A percentile compares a stretch with the other conserved stretches of the same genome.
phyloP scores from a whole-genome alignment of 306 rosid species.

The Dryas drummondii region DNA sequence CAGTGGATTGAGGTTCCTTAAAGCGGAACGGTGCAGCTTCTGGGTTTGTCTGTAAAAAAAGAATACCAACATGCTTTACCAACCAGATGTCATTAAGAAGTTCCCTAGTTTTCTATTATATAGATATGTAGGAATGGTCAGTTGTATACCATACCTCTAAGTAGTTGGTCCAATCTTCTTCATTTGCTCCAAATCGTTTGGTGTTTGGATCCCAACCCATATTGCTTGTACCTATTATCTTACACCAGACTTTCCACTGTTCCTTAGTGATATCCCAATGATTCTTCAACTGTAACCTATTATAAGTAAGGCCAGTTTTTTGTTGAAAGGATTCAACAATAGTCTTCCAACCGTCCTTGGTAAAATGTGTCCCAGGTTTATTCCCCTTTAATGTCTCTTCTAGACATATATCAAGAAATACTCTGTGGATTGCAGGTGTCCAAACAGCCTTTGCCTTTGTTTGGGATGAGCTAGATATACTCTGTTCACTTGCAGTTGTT shows the following conservation, averaged over 20 bases:
- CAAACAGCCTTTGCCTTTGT: conserved; percentile 48
- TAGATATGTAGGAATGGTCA: conserved; percentile 15
- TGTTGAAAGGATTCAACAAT: conserved; percentile 50
- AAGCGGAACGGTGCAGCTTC: conserved; percentile 54
- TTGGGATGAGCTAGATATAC: conserved; percentile 49
- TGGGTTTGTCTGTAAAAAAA: conserved; percentile 46
- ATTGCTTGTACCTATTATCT: conserved; percentile 49
- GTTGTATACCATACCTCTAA: conserved; percentile 37
- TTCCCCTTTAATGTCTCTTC: conserved; percentile 67
- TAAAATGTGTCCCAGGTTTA: conserved; percentile 68
- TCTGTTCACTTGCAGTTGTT: conserved; percentile 47
- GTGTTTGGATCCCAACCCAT: conserved; percentile 64
- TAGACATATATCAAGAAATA: conserved; percentile 58
- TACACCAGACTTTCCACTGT: conserved; percentile 65
- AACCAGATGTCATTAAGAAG: conserved; percentile 7
- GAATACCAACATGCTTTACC: conserved; percentile 16
- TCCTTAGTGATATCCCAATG: conserved; percentile 68
- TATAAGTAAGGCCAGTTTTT: conserved; percentile 51
- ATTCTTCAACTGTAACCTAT: conserved; percentile 65
- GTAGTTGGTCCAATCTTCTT: conserved; percentile 56
- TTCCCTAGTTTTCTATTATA: conserved; percentile 4
- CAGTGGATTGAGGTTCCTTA: conserved; percentile 35
- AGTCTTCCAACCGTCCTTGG: conserved; percentile 68
- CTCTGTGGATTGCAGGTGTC: conserved; percentile 53
- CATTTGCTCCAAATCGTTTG: conserved; percentile 47